These are phyloP conservation scores for Pseudoperonospora humuli DNA, from an alignment of 352 stramenopile genomes.

Conservation along the genomic window DNA sequence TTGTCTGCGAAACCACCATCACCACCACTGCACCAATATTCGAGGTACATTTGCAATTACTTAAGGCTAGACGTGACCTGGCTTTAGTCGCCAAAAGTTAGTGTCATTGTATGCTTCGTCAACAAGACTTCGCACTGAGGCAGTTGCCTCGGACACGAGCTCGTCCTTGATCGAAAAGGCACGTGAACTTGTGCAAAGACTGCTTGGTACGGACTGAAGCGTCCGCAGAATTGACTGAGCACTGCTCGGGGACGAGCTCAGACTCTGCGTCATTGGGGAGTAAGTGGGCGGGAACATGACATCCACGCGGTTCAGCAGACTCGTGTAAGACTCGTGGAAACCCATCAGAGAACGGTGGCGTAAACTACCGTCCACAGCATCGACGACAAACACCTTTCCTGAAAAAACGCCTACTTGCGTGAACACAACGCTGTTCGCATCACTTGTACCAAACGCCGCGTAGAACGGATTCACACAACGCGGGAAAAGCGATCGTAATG, in stretches of 20 bases:
- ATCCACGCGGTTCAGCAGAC: slow-evolving; percentile 46
- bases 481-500: slow-evolving; percentile 60
- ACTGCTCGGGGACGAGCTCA: not conserved
- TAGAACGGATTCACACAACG: slow-evolving; percentile 78
- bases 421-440: slow-evolving; percentile 49
- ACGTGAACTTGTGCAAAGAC: slow-evolving; percentile 4
- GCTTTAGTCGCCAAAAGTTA: slow-evolving; percentile 79
- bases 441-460: slow-evolving; percentile 64
- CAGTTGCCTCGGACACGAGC: slow-evolving; percentile 46
- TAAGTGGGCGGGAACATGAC: slow-evolving; percentile 75
- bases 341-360: slow-evolving; percentile 54
- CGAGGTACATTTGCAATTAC: not conserved
- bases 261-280: slow-evolving; percentile 22
- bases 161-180: slow-evolving; percentile 11
- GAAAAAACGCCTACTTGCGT: slow-evolving; percentile 68
- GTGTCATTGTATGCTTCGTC: slow-evolving; percentile 84
- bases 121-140: slow-evolving; percentile 41
- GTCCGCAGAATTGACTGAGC: slow-evolving; percentile 1
- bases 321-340: slow-evolving; percentile 62
- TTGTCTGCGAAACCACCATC: slow-evolving; percentile 7
- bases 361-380: slow-evolving; percentile 43
- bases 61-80: slow-evolving; percentile 22
- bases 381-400: slow-evolving; percentile 67
- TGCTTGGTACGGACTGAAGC: slow-evolving; percentile 9
- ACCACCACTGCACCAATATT: slow-evolving; percentile 1